Base-by-base conservation (phyloP, 202 grass and related monocot genomes). In the Setaria italica region DNA sequence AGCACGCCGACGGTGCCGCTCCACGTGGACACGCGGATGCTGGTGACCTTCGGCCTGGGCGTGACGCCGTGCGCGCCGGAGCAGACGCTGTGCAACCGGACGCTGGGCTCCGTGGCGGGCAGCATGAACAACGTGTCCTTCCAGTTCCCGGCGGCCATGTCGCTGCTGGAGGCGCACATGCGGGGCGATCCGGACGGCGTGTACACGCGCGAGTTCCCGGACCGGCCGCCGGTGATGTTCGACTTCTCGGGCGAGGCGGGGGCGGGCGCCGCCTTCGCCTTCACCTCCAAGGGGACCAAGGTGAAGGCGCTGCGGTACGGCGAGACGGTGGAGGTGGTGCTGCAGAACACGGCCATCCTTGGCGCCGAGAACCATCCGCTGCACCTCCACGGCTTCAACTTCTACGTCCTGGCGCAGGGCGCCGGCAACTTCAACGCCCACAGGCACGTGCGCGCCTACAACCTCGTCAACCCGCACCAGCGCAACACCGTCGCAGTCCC, bases 171-270 rank as follows among this genome's bases (percentile, higher is more conserved):
- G 62, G 92, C 90, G 35, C 77, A 78, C 65, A 80, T 32, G 55
- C 30, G 11, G 49, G 41, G 58, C 21, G 11, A 12, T 20, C 25
- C 19, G 9, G 47, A 73, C 0, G 90, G 82, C n/a, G 67, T 92
- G 32, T 94, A 92, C 90, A 92, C 92, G 5, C 48, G 78, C 8
- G 90, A 94, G 81, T 94, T 94, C 29, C 92, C 92, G 39, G 70
- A 91, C 59, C 67, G 19, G 45, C 92, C 92, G n/a, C 83, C 67
- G 56, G 29, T 84, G 11, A 81, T 84, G 47, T 92, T 87, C 59
- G 81, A 92, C 73, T 92, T 90, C 85, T 90, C 88, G 4, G 69
- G 41, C 65, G 25, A 25, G 25, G 25, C 25, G 25, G 25, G 25
- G 25, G 25, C 25, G 25, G 25, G 25, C 25, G 25, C 25, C 25